Evolutionary conservation across 1,284 basidiomycete genomes (phyloP).

Genomic region (Pseudozyma sp.): DNA sequence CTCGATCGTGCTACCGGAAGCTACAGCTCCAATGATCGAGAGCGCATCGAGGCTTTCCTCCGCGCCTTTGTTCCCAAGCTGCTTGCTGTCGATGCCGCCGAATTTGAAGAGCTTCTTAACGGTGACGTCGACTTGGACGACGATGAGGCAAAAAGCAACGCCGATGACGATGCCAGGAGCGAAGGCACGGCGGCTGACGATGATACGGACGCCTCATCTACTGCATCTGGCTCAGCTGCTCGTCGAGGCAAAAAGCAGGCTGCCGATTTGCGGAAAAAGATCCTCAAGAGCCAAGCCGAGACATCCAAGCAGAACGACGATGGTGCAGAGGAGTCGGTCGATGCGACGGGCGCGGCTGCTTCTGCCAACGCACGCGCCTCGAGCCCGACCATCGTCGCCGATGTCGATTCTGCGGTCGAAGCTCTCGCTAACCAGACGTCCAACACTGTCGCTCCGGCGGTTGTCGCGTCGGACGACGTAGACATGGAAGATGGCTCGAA

Average conservation of each 20-base stretch:
- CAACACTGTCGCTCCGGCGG: conserved; percentile 42
- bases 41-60: conserved; percentile 85
- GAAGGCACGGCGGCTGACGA: conserved; percentile 46
- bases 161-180: conserved; percentile 69
- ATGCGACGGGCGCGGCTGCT: conserved; percentile 38
- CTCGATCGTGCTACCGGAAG: conserved; percentile 79
- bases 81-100: conserved; percentile 80
- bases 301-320: conserved; percentile 52
- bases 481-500: conserved; percentile 54
- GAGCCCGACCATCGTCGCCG: conserved; percentile 47
- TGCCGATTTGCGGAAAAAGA: conserved; percentile 52
- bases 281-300: conserved; percentile 56
- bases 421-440: conserved; percentile 50
- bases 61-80: conserved; percentile 85
- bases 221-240: conserved; percentile 36
- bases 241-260: conserved; percentile 44
- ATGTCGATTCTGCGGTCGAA: conserved; percentile 40
- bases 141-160: conserved; percentile 41
- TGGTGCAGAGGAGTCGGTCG: conserved; percentile 28
- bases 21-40: conserved; percentile 81
- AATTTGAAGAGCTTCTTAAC: conserved; percentile 57
- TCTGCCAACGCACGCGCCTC: conserved; percentile 41
- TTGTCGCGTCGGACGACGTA: conserved; percentile 34
- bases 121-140: conserved; percentile 52
- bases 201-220: conserved; percentile 45